These are phyloP conservation scores for Pyricularia grisea DNA, from an alignment of 2,329 filamentous ascomycete species.

Conservation along the genomic window DNA sequence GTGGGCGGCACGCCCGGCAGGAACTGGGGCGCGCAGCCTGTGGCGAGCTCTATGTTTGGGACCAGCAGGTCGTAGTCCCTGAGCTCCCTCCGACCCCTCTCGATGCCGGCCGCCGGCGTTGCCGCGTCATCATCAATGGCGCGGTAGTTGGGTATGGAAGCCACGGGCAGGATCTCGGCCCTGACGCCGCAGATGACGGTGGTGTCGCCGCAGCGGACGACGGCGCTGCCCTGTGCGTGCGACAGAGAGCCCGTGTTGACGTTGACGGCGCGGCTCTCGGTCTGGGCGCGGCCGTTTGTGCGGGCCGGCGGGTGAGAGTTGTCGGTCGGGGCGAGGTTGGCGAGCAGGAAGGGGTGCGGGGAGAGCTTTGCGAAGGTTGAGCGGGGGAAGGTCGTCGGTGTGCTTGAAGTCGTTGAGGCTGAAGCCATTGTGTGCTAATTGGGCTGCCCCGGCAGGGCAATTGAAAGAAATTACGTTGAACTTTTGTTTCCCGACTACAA, in stretches of 20 bases:
- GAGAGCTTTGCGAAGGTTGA: constrained; percentile 82
- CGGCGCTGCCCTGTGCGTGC: constrained; percentile 81
- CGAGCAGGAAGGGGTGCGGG: constrained; percentile 80
- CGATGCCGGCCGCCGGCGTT: constrained; percentile 7
- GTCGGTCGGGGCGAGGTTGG: constrained; percentile 61
- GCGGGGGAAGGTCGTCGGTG: constrained; percentile 30
- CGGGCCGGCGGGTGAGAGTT: constrained; percentile 44
- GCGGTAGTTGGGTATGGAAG: constrained; percentile 62
- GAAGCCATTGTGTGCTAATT: not conserved
- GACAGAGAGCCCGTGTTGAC: constrained; percentile 78
- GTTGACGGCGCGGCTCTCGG: constrained; percentile 61
- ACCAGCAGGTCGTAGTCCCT: constrained; percentile 67
- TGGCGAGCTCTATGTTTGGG: constrained; percentile 87
- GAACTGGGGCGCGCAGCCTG: constrained; percentile 78
- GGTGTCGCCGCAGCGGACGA: constrained; percentile 82
- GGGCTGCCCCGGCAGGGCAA: not conserved
- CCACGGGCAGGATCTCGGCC: constrained; percentile 70
- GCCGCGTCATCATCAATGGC: constrained; percentile 7
- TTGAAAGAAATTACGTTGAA: not conserved
- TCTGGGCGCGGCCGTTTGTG: constrained; percentile 69
- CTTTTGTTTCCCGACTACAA: not conserved
- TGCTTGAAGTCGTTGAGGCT: not conserved
- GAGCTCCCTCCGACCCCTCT: constrained; percentile 33
- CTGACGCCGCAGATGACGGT: constrained; percentile 91
- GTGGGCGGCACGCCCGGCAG: constrained; percentile 77